Evolutionary conservation across 2,329 filamentous ascomycete genomes (phyloP).

Genomic region (Diaporthe capsici): DNA sequence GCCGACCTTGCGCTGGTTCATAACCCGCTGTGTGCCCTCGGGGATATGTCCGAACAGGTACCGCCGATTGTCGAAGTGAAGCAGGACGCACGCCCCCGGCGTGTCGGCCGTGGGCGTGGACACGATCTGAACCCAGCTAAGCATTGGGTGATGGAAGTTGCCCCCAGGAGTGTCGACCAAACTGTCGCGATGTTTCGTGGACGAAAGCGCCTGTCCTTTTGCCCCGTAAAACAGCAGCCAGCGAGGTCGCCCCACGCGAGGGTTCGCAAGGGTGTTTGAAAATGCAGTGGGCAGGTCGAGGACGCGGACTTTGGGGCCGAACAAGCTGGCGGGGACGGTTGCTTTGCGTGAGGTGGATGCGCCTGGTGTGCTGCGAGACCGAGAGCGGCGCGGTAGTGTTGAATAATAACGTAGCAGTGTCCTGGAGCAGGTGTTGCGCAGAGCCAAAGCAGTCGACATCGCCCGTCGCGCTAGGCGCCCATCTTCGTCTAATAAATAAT

Average conservation of each 20-base stretch:
- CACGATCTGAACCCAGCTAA: conserved; percentile 80
- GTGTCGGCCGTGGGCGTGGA: conserved; percentile 91
- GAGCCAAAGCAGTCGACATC: conserved; percentile 7
- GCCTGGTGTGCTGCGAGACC: not conserved
- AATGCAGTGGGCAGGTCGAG: conserved; percentile 1
- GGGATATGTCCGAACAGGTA: conserved; percentile 88
- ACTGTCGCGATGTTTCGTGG: not conserved
- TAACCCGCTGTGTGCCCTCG: conserved; percentile 87
- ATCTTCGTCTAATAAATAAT: not conserved
- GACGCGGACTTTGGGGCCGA: conserved; percentile 12
- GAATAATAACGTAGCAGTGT: not conserved
- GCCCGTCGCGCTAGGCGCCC: conserved; percentile 16
- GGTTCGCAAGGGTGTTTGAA: not conserved
- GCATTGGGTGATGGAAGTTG: conserved; percentile 66
- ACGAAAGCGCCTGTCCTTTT: not conserved
- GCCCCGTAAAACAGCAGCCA: conserved; percentile 20
- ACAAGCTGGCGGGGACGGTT: conserved; percentile 2
- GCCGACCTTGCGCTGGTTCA: conserved; percentile 76
- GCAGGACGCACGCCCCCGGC: conserved; percentile 80
- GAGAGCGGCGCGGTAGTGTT: conserved; percentile 4
- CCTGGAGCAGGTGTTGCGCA: conserved; percentile 14
- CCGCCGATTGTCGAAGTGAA: conserved; percentile 85
- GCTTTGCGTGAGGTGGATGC: not conserved
- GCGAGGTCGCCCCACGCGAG: not conserved
- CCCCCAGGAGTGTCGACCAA: conserved; percentile 22